Evolutionary conservation across 2,329 filamentous ascomycete genomes (phyloP).

Genomic region (Cordyceps farinosa): DNA sequence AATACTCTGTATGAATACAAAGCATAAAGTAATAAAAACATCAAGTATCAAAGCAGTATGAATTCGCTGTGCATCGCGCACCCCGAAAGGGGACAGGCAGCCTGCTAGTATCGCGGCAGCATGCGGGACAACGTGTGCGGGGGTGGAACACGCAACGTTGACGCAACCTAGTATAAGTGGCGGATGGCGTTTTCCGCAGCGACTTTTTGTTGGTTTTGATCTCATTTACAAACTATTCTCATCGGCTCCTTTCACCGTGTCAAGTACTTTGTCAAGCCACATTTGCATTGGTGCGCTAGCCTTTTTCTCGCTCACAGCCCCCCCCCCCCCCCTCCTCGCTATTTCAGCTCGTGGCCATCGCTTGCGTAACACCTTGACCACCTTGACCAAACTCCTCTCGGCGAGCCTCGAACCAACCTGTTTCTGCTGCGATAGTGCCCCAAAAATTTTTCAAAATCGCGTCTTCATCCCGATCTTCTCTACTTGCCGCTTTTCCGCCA

Average conservation of each 20-base stretch:
- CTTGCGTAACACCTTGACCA: neutral
- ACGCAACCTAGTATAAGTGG: neutral
- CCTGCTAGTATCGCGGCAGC: neutral
- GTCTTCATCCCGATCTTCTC: too few relatives aligned
- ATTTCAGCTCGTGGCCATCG: neutral
- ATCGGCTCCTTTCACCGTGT: too few relatives aligned
- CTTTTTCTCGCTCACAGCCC: neutral
- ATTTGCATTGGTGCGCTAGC: neutral
- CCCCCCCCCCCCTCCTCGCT: neutral
- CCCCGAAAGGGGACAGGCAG: neutral
- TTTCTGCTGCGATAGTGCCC: too few relatives aligned
- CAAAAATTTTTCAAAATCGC: too few relatives aligned
- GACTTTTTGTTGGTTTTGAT: neutral
- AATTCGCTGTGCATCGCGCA: too few relatives aligned
- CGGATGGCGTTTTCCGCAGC: neutral
- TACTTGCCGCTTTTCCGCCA: slow-evolving; percentile 7
- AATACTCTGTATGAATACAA: too few relatives aligned
- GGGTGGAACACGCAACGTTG: neutral
- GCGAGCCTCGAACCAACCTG: too few relatives aligned
- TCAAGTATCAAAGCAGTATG: too few relatives aligned
- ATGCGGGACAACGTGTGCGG: neutral
- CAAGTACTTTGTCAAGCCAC: neutral
- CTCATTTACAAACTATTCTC: too few relatives aligned
- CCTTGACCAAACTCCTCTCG: neutral
- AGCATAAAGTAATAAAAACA: too few relatives aligned